Conservation (phyloP, 2,329 filamentous ascomycete species). For the Aspergillus bombycis region DNA sequence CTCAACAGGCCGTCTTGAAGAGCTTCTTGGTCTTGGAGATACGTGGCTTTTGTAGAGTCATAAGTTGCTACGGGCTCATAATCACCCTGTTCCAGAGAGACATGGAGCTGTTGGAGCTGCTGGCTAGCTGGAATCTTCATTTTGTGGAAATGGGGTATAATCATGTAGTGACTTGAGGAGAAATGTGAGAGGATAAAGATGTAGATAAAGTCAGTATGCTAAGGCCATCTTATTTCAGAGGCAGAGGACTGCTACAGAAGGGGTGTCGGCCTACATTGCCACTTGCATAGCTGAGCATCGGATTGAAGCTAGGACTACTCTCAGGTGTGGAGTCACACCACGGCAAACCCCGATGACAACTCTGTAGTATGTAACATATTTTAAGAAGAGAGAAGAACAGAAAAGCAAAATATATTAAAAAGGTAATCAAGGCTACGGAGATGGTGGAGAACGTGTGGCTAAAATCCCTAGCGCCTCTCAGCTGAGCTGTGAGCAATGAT, state of each 20-base stretch:
- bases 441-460: not conserved
- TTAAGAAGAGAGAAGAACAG: too few species aligned
- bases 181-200: not conserved
- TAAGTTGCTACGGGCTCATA: not conserved
- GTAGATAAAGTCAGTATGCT: not conserved
- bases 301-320: too few species aligned
- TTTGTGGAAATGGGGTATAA: not conserved
- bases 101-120: not conserved
- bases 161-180: not conserved
- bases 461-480: not conserved
- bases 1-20: conserved; percentile 3
- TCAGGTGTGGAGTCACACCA: too few species aligned
- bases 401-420: too few species aligned
- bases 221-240: not conserved
- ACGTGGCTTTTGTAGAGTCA: not conserved
- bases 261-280: too few species aligned
- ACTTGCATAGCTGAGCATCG: too few species aligned
- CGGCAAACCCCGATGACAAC: too few species aligned
- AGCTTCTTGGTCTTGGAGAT: not conserved
- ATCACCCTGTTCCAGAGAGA: not conserved
- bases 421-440: too few species aligned
- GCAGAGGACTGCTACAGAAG: not conserved
- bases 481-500: not conserved
- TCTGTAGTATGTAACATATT: too few species aligned
- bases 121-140: not conserved